phyloP scores from a whole-genome alignment of 768 basidiomycete genomes.

The Kwoniella heveanensis region DNA sequence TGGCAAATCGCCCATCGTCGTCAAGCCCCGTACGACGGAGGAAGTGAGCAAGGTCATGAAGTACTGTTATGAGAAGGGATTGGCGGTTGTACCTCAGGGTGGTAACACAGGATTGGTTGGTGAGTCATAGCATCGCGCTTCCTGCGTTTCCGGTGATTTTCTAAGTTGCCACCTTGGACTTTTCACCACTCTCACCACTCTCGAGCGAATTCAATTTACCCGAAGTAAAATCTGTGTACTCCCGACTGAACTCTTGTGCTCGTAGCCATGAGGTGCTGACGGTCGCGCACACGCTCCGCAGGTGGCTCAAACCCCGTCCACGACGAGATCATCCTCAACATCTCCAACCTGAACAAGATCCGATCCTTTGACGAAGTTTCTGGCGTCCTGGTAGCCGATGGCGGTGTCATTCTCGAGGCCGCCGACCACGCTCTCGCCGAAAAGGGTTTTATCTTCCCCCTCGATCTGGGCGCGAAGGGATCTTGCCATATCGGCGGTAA shows the following conservation, averaged over 20 bases:
- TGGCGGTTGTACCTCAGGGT: constrained; percentile 95
- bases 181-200: too few relatives aligned
- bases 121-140: constrained; percentile 23
- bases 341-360: constrained; percentile 73
- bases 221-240: too few relatives aligned
- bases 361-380: constrained; percentile 59
- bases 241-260: too few relatives aligned
- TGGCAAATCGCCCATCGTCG: constrained; percentile 78
- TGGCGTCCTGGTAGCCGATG: constrained; percentile 87
- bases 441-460: constrained; percentile 91
- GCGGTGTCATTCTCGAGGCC: constrained; percentile 87
- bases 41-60: constrained; percentile 86
- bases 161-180: neutral
- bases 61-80: constrained; percentile 76
- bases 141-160: too few relatives aligned
- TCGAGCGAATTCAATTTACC: neutral
- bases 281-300: too few relatives aligned
- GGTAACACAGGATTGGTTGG: constrained; percentile 98
- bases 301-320: constrained; percentile 80
- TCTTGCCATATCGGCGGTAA: constrained; percentile 99
- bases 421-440: constrained; percentile 83
- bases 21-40: constrained; percentile 82
- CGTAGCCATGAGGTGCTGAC: too few relatives aligned
- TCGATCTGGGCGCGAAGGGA: constrained; percentile 94
- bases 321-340: constrained; percentile 83